Percentiles rank a stretch among this genome's conserved stretches.
These are phyloP conservation scores for Saitoella complicata DNA, from an alignment of 805 yeast species.

Conservation along the genomic window DNA sequence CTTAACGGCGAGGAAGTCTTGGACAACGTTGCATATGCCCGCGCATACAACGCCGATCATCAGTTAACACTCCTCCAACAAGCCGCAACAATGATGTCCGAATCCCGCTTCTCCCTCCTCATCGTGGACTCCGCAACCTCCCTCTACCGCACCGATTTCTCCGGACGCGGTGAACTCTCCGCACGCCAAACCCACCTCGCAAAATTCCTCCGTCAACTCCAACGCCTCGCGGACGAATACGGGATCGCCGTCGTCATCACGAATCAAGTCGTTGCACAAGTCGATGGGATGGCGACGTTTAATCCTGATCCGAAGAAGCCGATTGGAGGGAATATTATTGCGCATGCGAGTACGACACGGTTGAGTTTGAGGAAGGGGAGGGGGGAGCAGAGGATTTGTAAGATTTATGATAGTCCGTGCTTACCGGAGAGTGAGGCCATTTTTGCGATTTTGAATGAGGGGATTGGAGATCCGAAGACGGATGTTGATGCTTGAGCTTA, in stretches of 20 bases:
- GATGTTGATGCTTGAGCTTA: no score
- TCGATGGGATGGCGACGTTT: slow-evolving; percentile 66
- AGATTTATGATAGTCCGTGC: slow-evolving; percentile 91
- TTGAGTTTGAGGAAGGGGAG: slow-evolving; percentile 78
- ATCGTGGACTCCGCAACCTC: slow-evolving; percentile 98
- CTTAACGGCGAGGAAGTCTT: slow-evolving; percentile 85
- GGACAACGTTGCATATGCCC: slow-evolving; percentile 92
- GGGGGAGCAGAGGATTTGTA: slow-evolving; percentile 85
- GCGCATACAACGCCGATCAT: slow-evolving; percentile 95
- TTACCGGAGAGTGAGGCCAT: slow-evolving; percentile 89
- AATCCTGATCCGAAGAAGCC: slow-evolving; percentile 98
- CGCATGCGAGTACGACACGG: slow-evolving; percentile 84
- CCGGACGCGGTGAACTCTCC: slow-evolving; percentile 89
- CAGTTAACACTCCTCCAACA: slow-evolving; percentile 71
- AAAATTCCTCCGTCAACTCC: slow-evolving; percentile 76
- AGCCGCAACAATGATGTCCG: slow-evolving; percentile 94
- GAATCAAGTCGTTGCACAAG: slow-evolving; percentile 96
- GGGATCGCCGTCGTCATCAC: slow-evolving; percentile 94
- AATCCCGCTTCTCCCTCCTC: slow-evolving; percentile 71
- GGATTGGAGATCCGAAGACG: slow-evolving; percentile 54
- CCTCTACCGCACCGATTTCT: slow-evolving; percentile 79
- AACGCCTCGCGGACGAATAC: slow-evolving; percentile 89
- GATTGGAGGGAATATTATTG: slow-evolving; percentile 94
- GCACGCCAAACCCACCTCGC: slow-evolving; percentile 93
- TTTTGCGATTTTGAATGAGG: slow-evolving; percentile 92